Evolutionary conservation across 306 rosid genomes (phyloP).

Genomic region (Luffa aegyptiaca): DNA sequence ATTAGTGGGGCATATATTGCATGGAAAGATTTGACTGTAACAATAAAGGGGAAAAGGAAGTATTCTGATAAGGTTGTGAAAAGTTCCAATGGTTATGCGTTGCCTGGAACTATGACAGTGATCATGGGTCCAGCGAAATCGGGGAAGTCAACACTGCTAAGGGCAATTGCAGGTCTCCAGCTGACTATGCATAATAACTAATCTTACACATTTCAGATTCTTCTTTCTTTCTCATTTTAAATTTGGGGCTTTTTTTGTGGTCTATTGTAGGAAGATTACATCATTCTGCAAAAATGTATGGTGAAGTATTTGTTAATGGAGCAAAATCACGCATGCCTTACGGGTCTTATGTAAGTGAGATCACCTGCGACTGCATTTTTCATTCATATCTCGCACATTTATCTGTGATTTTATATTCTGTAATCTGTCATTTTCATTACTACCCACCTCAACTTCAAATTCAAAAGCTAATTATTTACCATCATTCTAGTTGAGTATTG

Average conservation of each 20-base stretch:
- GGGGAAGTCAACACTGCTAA: slow-evolving; percentile 80
- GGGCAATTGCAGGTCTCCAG: slow-evolving; percentile 79
- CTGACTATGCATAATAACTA: slow-evolving; percentile 3
- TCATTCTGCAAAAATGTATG: slow-evolving; percentile 73
- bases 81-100: slow-evolving; percentile 95
- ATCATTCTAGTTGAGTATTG: background rate
- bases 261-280: slow-evolving; percentile 65
- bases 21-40: slow-evolving; percentile 93
- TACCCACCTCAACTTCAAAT: background rate
- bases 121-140: slow-evolving; percentile 98
- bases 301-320: slow-evolving; percentile 89
- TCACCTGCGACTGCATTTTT: slow-evolving; percentile 8
- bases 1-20: slow-evolving; percentile 79
- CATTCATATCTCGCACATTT: background rate
- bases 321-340: slow-evolving; percentile 56
- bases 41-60: slow-evolving; percentile 88
- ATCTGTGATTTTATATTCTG: background rate
- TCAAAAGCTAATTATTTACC: background rate
- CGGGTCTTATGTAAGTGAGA: slow-evolving; percentile 81
- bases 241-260: slow-evolving; percentile 18
- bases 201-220: slow-evolving; percentile 2
- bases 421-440: background rate
- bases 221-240: slow-evolving; percentile 12
- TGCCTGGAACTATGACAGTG: slow-evolving; percentile 94
- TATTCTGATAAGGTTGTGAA: slow-evolving; percentile 86